A percentile compares a stretch with the other conserved stretches of the same genome.
Conservation (phyloP, 805 yeast species). For the Metschnikowia borealis region DNA sequence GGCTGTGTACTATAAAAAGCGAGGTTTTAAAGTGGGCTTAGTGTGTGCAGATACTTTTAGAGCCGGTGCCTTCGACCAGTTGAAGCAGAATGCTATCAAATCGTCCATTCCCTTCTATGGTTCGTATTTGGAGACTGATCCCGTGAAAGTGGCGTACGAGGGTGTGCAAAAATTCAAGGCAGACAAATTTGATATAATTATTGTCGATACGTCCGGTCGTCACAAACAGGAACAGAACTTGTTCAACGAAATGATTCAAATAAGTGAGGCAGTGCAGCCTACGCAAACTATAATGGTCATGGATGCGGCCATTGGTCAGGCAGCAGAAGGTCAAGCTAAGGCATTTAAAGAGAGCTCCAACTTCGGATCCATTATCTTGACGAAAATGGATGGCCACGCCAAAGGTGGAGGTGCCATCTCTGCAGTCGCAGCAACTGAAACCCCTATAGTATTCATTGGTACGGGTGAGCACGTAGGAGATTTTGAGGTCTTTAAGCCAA, state of each 20-base stretch:
- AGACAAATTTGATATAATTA: conserved; percentile 87
- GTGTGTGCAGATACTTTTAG: conserved; percentile 99
- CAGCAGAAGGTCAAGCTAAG: conserved; percentile 90
- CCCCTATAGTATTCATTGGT: conserved; percentile 95
- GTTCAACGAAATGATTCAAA: conserved; percentile 93
- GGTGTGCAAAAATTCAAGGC: conserved; percentile 90
- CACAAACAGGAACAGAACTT: conserved; percentile 92
- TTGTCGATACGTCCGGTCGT: conserved; percentile 97
- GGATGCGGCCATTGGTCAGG: conserved; percentile 97
- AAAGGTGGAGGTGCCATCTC: conserved; percentile 99
- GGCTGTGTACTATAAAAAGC: conserved; percentile 88
- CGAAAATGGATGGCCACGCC: conserved; percentile 98
- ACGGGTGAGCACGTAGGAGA: conserved; percentile 97
- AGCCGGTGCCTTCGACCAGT: conserved; percentile 99
- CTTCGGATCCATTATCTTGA: conserved; percentile 91
- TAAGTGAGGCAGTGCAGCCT: conserved; percentile 83
- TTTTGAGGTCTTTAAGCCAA: conserved; percentile 86
- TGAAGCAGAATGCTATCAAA: conserved; percentile 94
- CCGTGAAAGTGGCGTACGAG: conserved; percentile 83
- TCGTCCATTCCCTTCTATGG: conserved; percentile 94
- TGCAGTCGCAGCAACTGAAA: conserved; percentile 94
- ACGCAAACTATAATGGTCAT: conserved; percentile 95
- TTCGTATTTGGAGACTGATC: conserved; percentile 92
- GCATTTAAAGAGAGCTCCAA: conserved; percentile 92
- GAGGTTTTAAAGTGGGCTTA: conserved; percentile 92